Evolutionary conservation across 1,139 yeast species (phyloP).

Genomic region (Protomyces pachydermus): DNA sequence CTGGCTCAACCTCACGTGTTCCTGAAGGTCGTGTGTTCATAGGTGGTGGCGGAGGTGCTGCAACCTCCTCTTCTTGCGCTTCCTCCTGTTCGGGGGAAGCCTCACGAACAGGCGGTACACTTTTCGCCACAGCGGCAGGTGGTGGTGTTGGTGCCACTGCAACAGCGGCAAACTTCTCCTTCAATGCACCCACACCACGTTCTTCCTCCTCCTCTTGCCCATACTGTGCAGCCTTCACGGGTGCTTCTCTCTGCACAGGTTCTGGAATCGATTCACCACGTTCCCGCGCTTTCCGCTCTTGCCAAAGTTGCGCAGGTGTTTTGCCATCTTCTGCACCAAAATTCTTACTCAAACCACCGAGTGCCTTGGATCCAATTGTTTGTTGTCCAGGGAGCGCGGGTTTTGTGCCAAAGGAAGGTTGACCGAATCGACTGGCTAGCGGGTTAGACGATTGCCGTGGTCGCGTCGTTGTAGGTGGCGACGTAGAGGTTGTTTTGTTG

Average conservation of each 20-base stretch:
- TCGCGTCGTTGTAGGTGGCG: slow-evolving; percentile 28
- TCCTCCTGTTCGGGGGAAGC: slow-evolving; percentile 26
- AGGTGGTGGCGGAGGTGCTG: slow-evolving; percentile 9
- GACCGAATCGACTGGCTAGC: slow-evolving; percentile 30
- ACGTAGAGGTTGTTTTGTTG: slow-evolving; percentile 13
- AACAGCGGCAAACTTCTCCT: slow-evolving; percentile 6
- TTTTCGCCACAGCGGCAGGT: too few species aligned
- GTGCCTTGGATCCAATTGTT: slow-evolving; percentile 55
- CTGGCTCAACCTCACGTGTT: slow-evolving; percentile 27
- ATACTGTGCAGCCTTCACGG: slow-evolving; percentile 30
- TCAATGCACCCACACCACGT: not conserved
- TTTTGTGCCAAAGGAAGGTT: slow-evolving; percentile 35
- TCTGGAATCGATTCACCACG: slow-evolving; percentile 20
- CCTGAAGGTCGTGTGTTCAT: slow-evolving; percentile 14
- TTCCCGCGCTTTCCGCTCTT: slow-evolving; percentile 47
- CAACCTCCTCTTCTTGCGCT: slow-evolving; percentile 18
- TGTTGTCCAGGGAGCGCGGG: slow-evolving; percentile 47
- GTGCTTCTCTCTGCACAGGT: slow-evolving; percentile 22
- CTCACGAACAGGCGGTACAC: not conserved
- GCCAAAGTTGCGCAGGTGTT: slow-evolving; percentile 95
- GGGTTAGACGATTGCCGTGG: slow-evolving; percentile 21
- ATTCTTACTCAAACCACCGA: slow-evolving; percentile 63
- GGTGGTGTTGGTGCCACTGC: not conserved
- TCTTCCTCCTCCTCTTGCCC: slow-evolving; percentile 5
- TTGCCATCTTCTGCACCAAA: slow-evolving; percentile 72